Evolutionary conservation across 768 basidiomycete genomes (phyloP).

Genomic region (Tulasnella sp.): DNA sequence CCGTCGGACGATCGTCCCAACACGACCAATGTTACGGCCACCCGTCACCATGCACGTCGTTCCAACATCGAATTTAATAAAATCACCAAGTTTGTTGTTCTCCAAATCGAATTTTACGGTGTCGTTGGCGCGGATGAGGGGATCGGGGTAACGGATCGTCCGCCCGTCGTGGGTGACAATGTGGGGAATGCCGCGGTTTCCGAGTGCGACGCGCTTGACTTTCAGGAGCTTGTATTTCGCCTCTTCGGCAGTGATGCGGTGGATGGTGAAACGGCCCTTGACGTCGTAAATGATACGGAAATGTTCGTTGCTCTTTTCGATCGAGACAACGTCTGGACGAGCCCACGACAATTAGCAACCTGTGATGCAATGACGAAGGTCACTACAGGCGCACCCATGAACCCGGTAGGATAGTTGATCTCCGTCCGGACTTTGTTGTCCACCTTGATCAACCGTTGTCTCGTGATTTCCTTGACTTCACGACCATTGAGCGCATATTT

Average conservation of each 20-base stretch:
- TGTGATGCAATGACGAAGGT: not conserved
- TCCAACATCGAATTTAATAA: slow-evolving; percentile 92
- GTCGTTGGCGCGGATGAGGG: slow-evolving; percentile 89
- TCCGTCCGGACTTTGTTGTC: slow-evolving; percentile 98
- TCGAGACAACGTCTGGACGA: slow-evolving; percentile 74
- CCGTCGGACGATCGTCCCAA: slow-evolving; percentile 87
- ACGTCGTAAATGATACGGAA: slow-evolving; percentile 99
- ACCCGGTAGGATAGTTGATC: slow-evolving; percentile 90
- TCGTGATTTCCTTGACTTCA: slow-evolving; percentile 91
- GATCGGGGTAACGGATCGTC: slow-evolving; percentile 99
- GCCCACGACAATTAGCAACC: not conserved
- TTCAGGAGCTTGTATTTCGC: slow-evolving; percentile 93
- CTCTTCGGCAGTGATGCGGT: slow-evolving; percentile 97
- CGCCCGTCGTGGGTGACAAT: slow-evolving; percentile 98
- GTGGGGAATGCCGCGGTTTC: slow-evolving; percentile 88
- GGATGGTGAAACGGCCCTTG: slow-evolving; percentile 99
- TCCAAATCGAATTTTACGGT: slow-evolving; percentile 95
- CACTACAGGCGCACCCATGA: slow-evolving; percentile 63
- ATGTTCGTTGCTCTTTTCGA: slow-evolving; percentile 98
- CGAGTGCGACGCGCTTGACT: slow-evolving; percentile 83
- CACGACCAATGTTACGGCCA: slow-evolving; percentile 99
- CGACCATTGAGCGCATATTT: slow-evolving; percentile 97
- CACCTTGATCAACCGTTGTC: slow-evolving; percentile 95
- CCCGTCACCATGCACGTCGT: slow-evolving; percentile 97
- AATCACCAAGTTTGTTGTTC: slow-evolving; percentile 81